Evolutionary conservation across 1,284 basidiomycete genomes (phyloP).

Genomic region (Volvariella surrecta): DNA sequence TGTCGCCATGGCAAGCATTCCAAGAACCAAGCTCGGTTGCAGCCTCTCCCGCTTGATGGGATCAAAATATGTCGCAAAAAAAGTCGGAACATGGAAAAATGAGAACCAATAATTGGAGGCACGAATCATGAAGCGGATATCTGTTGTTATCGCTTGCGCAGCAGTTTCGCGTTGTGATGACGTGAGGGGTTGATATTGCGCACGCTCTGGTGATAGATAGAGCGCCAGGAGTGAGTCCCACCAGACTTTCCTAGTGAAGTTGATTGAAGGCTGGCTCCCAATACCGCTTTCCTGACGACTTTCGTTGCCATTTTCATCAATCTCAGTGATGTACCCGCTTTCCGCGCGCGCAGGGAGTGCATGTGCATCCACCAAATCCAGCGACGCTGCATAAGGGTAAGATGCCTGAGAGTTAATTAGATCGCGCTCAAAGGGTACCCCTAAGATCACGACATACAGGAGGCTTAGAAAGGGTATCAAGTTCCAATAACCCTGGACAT

Average conservation of each 20-base stretch:
- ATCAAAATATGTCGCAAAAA: conserved; percentile 52
- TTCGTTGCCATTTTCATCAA: conserved; percentile 28
- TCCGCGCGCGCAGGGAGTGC: conserved; percentile 11
- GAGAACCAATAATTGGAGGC: conserved; percentile 64
- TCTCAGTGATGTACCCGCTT: conserved; percentile 21
- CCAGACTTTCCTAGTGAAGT: conserved; percentile 65
- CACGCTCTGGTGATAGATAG: conserved; percentile 26
- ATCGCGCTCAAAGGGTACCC: not conserved
- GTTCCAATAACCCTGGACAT: not conserved
- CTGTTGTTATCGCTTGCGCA: conserved; percentile 36
- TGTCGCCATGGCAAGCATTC: conserved; percentile 56
- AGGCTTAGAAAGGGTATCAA: not conserved
- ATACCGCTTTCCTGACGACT: conserved; percentile 15
- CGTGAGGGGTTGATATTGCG: conserved; percentile 20
- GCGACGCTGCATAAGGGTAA: conserved; percentile 13
- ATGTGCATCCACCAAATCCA: conserved; percentile 13
- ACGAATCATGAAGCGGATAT: conserved; percentile 58
- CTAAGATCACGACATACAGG: not conserved
- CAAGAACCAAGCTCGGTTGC: conserved; percentile 59
- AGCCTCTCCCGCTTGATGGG: conserved; percentile 42
- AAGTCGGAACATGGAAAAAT: conserved; percentile 62
- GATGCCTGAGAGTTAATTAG: conserved; percentile 7
- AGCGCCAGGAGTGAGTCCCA: conserved; percentile 62
- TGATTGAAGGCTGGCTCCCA: conserved; percentile 45
- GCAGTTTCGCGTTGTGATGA: conserved; percentile 35